Evolutionary conservation across 2,329 filamentous ascomycete genomes (phyloP).

Genomic region (Epichloe sp.): DNA sequence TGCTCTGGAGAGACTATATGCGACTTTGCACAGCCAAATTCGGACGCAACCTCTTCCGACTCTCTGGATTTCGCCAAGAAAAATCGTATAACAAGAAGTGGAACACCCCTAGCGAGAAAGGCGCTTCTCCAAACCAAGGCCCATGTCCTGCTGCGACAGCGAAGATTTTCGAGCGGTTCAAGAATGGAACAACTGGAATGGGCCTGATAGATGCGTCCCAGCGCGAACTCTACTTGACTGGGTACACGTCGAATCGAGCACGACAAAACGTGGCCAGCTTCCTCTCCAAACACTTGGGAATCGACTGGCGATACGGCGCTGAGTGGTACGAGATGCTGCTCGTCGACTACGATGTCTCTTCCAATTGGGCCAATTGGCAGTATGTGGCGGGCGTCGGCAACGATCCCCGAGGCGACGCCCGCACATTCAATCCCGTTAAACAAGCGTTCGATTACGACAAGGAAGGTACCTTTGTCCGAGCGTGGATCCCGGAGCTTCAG

Average conservation of each 20-base stretch:
- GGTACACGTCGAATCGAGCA: constrained; percentile 65
- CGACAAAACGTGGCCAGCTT: constrained; percentile 68
- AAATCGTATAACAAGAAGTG: constrained; percentile 30
- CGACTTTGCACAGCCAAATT: constrained; percentile 62
- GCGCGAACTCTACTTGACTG: constrained; percentile 60
- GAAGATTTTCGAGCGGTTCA: constrained; percentile 42
- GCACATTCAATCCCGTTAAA: constrained; percentile 75
- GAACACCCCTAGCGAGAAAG: constrained; percentile 29
- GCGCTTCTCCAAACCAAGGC: constrained; percentile 22
- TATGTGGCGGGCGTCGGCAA: constrained; percentile 72
- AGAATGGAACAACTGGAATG: constrained; percentile 58
- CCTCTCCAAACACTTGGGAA: constrained; percentile 55
- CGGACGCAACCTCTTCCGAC: constrained; percentile 46
- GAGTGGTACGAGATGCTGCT: constrained; percentile 72
- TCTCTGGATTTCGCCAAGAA: constrained; percentile 47
- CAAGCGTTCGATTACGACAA: constrained; percentile 68
- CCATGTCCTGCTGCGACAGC: constrained; percentile 30
- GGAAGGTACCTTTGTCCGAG: constrained; percentile 54
- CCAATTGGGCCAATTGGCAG: constrained; percentile 76
- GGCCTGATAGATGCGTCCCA: constrained; percentile 67
- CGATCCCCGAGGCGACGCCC: constrained; percentile 55
- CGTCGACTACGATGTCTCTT: constrained; percentile 62
- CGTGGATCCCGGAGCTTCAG: constrained; percentile 58
- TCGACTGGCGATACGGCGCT: constrained; percentile 71
- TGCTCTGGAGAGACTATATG: constrained; percentile 76